These are phyloP conservation scores for Macrophomina tecta DNA, from an alignment of 2,329 filamentous ascomycete species.

Conservation along the genomic window DNA sequence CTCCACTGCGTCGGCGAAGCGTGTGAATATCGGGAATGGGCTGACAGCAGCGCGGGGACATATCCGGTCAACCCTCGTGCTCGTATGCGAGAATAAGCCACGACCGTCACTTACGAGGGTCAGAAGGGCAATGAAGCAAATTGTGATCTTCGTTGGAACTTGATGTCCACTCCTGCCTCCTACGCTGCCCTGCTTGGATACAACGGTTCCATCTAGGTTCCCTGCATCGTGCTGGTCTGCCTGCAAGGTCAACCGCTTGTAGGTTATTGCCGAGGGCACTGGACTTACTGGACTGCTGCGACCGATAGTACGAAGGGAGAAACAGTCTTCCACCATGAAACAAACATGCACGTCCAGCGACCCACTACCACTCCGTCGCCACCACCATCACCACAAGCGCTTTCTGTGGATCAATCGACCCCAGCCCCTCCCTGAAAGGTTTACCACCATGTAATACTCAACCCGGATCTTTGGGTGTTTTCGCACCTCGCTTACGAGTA, in stretches of 20 bases:
- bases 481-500: slow-evolving; percentile 17
- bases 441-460: background rate
- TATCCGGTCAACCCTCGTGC: background rate
- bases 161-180: background rate
- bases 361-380: background rate
- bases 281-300: background rate
- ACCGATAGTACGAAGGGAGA: background rate
- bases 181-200: background rate
- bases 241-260: background rate
- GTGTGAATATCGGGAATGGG: background rate
- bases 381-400: background rate
- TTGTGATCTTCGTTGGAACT: background rate
- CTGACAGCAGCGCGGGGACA: slow-evolving; percentile 3
- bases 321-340: background rate
- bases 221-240: background rate
- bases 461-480: background rate
- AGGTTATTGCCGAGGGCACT: background rate
- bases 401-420: background rate
- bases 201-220: slow-evolving; percentile 11
- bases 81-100: background rate
- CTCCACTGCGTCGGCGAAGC: background rate
- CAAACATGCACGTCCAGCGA: background rate
- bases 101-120: background rate
- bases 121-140: background rate
- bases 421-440: background rate